phyloP scores from a whole-genome alignment of 1,284 basidiomycete species.

The Sporisorium reilianum region DNA sequence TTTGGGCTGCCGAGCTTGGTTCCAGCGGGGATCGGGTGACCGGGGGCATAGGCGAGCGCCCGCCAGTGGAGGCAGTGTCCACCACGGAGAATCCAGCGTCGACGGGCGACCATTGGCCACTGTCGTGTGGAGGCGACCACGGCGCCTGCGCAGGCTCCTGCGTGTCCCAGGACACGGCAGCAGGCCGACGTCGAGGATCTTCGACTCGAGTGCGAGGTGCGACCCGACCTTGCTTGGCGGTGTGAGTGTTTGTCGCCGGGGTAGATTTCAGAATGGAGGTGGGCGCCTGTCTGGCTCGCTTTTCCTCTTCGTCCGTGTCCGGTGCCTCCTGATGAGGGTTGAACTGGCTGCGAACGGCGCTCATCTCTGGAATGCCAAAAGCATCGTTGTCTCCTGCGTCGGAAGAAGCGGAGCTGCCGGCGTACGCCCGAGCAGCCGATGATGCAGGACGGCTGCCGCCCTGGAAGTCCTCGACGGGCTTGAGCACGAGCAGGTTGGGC shows the following conservation, averaged over 20 bases:
- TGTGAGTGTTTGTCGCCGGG: not conserved
- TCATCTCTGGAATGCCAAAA: constrained; percentile 42
- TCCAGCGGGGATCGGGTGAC: constrained; percentile 15
- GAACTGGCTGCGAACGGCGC: constrained; percentile 24
- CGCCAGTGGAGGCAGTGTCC: constrained; percentile 7
- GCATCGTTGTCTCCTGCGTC: constrained; percentile 25
- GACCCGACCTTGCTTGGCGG: constrained; percentile 2
- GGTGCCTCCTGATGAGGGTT: constrained; percentile 38
- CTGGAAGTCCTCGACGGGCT: constrained; percentile 34
- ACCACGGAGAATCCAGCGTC: not conserved
- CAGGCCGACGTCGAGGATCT: constrained; percentile 30
- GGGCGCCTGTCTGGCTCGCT: constrained; percentile 5
- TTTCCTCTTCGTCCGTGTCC: constrained; percentile 15
- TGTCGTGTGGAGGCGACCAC: constrained; percentile 13
- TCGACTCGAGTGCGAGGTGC: constrained; percentile 8
- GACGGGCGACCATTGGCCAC: constrained; percentile 12
- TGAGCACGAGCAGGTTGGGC: constrained; percentile 28
- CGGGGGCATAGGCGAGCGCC: constrained; percentile 3
- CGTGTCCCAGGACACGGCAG: not conserved
- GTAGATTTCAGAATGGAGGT: constrained; percentile 1
- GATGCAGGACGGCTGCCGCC: constrained; percentile 21
- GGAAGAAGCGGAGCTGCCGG: constrained; percentile 23
- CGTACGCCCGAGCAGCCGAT: not conserved
- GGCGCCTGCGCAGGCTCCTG: not conserved
- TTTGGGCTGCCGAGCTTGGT: not conserved